These are phyloP conservation scores for Fraxinus sp. DNA, from an alignment of 305 asterid species.

Conservation along the genomic window DNA sequence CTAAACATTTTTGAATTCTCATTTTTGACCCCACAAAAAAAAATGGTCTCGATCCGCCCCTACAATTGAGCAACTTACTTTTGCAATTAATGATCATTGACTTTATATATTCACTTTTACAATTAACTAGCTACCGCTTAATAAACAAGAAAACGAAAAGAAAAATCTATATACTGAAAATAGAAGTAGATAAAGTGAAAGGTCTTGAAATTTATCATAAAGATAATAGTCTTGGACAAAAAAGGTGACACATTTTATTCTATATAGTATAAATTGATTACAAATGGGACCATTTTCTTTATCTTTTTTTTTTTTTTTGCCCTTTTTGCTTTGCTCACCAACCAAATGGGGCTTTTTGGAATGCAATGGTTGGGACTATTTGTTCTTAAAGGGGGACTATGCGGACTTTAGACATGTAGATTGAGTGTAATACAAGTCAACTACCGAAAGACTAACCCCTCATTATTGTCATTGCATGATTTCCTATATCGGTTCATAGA, in stretches of 20 bases:
- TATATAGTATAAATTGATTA: background rate
- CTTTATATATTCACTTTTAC: too few species aligned
- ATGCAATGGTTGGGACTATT: background rate
- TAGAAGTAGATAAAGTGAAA: too few species aligned
- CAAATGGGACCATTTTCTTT: background rate
- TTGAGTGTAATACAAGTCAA: constrained; percentile 37
- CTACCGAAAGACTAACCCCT: constrained; percentile 13
- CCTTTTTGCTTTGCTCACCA: background rate
- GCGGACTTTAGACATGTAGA: constrained; percentile 21
- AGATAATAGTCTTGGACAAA: background rate
- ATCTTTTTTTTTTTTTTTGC: background rate
- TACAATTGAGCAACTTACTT: too few species aligned
- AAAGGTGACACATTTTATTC: background rate
- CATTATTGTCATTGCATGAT: constrained; percentile 14
- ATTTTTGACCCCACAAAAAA: too few species aligned
- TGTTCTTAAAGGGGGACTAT: background rate
- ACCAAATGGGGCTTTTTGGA: background rate
- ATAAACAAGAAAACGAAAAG: too few species aligned
- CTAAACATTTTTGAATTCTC: too few species aligned
- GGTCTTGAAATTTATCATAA: too few species aligned
- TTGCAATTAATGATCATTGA: too few species aligned
- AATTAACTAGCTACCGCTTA: too few species aligned
- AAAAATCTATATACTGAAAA: too few species aligned
- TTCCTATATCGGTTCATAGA: too few species aligned
- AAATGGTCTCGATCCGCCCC: too few species aligned